A percentile compares a stretch with the other conserved stretches of the same genome.
Evolutionary conservation across 2,329 filamentous ascomycete species (phyloP).

Genomic region (Cladophialophora carrionii): DNA sequence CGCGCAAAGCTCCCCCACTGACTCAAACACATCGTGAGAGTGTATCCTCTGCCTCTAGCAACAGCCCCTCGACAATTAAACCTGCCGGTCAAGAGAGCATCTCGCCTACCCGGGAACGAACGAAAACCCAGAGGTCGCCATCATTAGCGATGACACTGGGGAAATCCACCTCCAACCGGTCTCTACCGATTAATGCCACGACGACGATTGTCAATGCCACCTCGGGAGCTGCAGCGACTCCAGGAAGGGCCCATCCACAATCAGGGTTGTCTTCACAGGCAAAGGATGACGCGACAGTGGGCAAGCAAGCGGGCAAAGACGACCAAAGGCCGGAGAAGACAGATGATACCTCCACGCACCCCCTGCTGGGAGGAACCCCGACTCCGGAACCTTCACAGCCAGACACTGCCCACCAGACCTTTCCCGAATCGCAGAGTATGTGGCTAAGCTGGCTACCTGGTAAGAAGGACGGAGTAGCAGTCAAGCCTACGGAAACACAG

Average conservation of each 20-base stretch:
- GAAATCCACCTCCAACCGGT: conserved; percentile 45
- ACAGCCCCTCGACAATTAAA: conserved; percentile 31
- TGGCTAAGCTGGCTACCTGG: conserved; percentile 49
- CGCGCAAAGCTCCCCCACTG: conserved; percentile 53
- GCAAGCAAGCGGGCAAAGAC: neutral
- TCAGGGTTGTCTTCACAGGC: conserved; percentile 27
- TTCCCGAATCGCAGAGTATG: conserved; percentile 31
- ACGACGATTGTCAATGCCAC: conserved; percentile 53
- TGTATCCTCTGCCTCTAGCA: conserved; percentile 45
- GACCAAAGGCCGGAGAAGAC: conserved; percentile 22
- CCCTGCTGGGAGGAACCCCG: neutral
- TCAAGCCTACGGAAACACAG: conserved; percentile 13
- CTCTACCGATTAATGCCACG: conserved; percentile 50
- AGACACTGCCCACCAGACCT: conserved; percentile 3
- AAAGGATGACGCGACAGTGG: neutral
- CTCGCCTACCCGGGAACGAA: conserved; percentile 40
- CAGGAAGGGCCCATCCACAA: conserved; percentile 36
- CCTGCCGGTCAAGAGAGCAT: conserved; percentile 44
- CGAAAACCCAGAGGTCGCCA: conserved; percentile 42
- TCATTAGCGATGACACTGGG: conserved; percentile 51
- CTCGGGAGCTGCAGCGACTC: conserved; percentile 34
- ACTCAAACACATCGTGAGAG: conserved; percentile 56
- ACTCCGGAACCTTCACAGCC: conserved; percentile 5
- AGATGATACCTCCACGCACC: neutral
- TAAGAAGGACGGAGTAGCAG: conserved; percentile 32